Conservation (phyloP, 163 green algal species). For the Chlorella variabilis region DNA sequence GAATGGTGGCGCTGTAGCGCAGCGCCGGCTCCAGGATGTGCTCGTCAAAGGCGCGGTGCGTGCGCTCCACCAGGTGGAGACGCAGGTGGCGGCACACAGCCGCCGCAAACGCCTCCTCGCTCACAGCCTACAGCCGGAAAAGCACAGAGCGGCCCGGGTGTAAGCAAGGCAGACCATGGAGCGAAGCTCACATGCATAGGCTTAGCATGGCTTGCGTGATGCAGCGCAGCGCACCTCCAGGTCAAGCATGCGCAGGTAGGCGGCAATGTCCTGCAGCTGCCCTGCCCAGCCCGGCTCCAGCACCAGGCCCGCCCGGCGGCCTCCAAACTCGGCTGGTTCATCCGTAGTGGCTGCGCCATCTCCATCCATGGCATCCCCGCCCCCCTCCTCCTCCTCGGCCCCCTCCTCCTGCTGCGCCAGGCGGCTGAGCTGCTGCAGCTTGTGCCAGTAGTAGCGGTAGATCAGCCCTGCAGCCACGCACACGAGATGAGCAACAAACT, state of each 20-base stretch:
- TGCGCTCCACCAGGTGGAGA: conserved; percentile 35
- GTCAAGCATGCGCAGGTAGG: conserved; percentile 44
- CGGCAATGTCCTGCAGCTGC: conserved; percentile 28
- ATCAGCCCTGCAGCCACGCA: neutral
- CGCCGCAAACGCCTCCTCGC: conserved; percentile 63
- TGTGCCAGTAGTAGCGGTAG: conserved; percentile 26
- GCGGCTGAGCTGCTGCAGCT: conserved; percentile 31
- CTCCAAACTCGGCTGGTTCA: neutral
- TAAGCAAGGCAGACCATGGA: too few relatives aligned
- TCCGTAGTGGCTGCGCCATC: neutral
- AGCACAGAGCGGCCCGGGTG: too few relatives aligned
- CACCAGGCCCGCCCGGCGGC: too few relatives aligned
- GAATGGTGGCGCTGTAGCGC: conserved; percentile 57
- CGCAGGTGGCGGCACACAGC: conserved; percentile 61
- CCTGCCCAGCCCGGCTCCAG: conserved; percentile 49
- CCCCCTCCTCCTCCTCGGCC: neutral
- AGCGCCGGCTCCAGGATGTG: conserved; percentile 58
- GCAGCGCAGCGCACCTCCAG: conserved; percentile 51
- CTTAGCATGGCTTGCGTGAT: too few relatives aligned
- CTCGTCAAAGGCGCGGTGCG: conserved; percentile 46
- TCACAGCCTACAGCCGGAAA: conserved; percentile 24
- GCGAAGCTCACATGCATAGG: too few relatives aligned
- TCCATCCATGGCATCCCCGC: neutral
- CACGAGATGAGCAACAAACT: neutral
- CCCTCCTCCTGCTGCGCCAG: neutral